Conservation (phyloP, 495 filamentous ascomycete genomes). For the Oleoguttula mirabilis region DNA sequence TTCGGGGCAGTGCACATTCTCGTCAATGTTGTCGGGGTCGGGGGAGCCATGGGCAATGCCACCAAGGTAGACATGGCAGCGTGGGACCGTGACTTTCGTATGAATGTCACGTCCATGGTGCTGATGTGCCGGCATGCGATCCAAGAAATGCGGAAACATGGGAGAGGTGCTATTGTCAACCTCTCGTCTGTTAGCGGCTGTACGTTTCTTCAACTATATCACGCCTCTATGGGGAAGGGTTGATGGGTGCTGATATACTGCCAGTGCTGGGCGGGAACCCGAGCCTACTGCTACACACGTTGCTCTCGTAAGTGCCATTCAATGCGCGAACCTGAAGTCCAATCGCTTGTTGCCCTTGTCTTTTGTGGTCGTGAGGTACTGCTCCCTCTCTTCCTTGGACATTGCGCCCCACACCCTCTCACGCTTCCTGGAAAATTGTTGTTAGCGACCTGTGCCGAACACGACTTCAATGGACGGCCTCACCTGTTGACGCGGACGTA, state of each 20-base stretch:
- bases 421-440: slow-evolving; percentile 20
- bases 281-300: no score
- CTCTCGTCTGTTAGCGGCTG: neutral
- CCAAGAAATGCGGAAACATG: neutral
- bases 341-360: slow-evolving; percentile 19
- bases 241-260: neutral
- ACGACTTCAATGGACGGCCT: neutral
- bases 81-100: neutral
- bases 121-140: neutral
- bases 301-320: no score
- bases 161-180: neutral
- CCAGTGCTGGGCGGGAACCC: neutral
- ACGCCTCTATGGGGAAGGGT: no score
- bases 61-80: neutral
- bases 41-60: slow-evolving; percentile 8
- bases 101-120: neutral
- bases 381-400: slow-evolving; percentile 25
- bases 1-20: slow-evolving; percentile 24
- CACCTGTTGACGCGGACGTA: slow-evolving; percentile 27
- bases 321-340: slow-evolving; percentile 20
- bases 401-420: slow-evolving; percentile 31
- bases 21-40: slow-evolving; percentile 22
- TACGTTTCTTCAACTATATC: neutral
- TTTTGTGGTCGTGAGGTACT: slow-evolving; percentile 24
- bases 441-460: neutral